Base-by-base conservation (phyloP, 495 filamentous ascomycete genomes). In the Aspergillus steynii region DNA sequence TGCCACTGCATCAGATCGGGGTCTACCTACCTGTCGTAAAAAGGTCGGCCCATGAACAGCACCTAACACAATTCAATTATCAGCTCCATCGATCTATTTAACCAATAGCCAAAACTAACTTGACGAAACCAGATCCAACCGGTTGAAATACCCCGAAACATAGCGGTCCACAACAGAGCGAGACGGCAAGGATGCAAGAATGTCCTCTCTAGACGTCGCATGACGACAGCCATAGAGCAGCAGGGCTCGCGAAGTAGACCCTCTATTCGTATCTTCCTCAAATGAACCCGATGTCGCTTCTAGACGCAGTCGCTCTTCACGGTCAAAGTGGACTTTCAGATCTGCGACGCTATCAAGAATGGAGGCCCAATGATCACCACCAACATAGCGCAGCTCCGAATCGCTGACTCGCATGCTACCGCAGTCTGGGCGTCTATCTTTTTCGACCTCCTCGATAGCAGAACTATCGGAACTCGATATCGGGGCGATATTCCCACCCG, bases 141-240 rank as follows among this genome's bases (percentile, higher is more conserved):
- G 63, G 47, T 71, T 68, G 32, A 71, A 71, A 42, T 63, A 67
- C 9, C 59, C 56, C 4, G 69, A 65, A 14, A 71, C 55, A 28
- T 65, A 64, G 32, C 72, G 66, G 58, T 80, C 77, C 49, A 70
- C 72, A 5, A 65, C 65, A 29, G 61, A 55, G 27, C 64, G 69
- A 20, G 71, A 46, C 28, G 76, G 76, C 7, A 80, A 20, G 8
- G 75, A 63, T 42, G 66, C 62, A 15, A 80, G 49, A 27, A 80
- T 77, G 47, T 76, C 74, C n/a, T 64, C 65, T 42, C 68, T 69
- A 46, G 65, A 73, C 10, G 64, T 58, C 3, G 61, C 60, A 27
- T 63, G 58, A 42, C 65, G 61, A 37, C 68, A 65, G 7, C 74
- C 76, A 60, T 75, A 77, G 56, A 77, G 57, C 6, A 78, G 62